Conservation (phyloP, 1,284 basidiomycete genomes). For the Ceratobasidium sp. region DNA sequence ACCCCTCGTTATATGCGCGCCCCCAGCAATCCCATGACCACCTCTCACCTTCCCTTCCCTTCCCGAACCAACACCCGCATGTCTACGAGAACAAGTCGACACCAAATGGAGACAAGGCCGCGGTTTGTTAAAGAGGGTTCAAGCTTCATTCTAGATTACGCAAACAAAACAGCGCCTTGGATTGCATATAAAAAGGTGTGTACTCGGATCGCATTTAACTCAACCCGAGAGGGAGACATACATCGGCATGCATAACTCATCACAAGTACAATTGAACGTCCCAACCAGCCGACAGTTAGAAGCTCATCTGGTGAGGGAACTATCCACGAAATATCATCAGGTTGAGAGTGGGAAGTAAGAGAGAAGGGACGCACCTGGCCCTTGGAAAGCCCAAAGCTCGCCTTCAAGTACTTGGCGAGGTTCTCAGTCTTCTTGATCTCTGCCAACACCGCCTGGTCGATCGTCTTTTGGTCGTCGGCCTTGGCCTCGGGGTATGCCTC, state of each 20-base stretch:
- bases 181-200: conserved; percentile 34
- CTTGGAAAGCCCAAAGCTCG: conserved; percentile 95
- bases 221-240: conserved; percentile 30
- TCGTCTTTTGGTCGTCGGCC: conserved; percentile 92
- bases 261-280: conserved; percentile 37
- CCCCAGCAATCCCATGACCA: conserved; percentile 24
- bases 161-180: conserved; percentile 26
- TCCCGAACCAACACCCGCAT: background rate
- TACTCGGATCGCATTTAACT: conserved; percentile 27
- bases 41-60: background rate
- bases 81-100: background rate
- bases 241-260: conserved; percentile 30
- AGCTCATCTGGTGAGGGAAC: conserved; percentile 88
- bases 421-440: conserved; percentile 94
- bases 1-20: conserved; percentile 13
- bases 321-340: conserved; percentile 54
- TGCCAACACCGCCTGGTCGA: conserved; percentile 88
- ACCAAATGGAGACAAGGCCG: background rate
- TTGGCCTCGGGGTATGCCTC: conserved; percentile 91
- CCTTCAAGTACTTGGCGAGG: conserved; percentile 94
- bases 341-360: background rate
- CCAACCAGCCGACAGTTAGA: conserved; percentile 65
- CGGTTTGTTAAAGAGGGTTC: background rate
- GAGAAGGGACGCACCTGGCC: conserved; percentile 63
- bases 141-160: conserved; percentile 34